Base-by-base conservation (phyloP, 1,284 basidiomycete genomes). In the Malassezia dermatis region DNA sequence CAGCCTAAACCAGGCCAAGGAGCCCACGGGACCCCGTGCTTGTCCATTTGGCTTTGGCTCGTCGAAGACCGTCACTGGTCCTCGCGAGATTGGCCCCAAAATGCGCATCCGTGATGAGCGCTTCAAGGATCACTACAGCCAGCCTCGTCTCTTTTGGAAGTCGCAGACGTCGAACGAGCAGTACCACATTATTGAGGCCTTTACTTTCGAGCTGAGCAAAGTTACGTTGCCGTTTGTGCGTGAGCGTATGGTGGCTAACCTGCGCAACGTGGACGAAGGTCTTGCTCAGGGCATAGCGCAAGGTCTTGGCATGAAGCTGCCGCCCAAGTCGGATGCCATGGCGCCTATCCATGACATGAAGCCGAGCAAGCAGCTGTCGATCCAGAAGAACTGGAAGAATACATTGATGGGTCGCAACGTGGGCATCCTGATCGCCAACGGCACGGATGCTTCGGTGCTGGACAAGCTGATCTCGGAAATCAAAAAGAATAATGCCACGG, bases 71-170 rank as follows among this genome's bases (percentile, higher is more conserved):
- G n/a, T 24, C 4, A 53, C 44, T 15, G 51, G 51, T 7, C 51
- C 51, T 21, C 44, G 51, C 12, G 51, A 53, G 46, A 17, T n/a
- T 19, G 51, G 51, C 17, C 32, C 21, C 8, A 53, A 53, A 44
- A 23, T 53, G n/a, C 51, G 51, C 24, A 30, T 19, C 13, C 51
- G 51, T 19, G 51, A 53, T 44, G 51, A 53, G 26, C 51, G 43
- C 23, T 53, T 53, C 21, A 34, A 27, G 8, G 51, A 53, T 26
- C 51, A 53, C 46, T 42, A 53, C 43, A 53, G 43, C 26, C 51
- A 53, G 46, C 24, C 51, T 2, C 51, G 51, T 19, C 21, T 37
- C 35, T 44, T 39, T 44, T 53, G 46, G 44, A 34, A 37, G 31
- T 53, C 51, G 21, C 46, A 39, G 34, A 44, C 51, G 15, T 17